Base-by-base conservation (phyloP, 1,284 basidiomycete species). In the Cryptococcus neoformans region DNA sequence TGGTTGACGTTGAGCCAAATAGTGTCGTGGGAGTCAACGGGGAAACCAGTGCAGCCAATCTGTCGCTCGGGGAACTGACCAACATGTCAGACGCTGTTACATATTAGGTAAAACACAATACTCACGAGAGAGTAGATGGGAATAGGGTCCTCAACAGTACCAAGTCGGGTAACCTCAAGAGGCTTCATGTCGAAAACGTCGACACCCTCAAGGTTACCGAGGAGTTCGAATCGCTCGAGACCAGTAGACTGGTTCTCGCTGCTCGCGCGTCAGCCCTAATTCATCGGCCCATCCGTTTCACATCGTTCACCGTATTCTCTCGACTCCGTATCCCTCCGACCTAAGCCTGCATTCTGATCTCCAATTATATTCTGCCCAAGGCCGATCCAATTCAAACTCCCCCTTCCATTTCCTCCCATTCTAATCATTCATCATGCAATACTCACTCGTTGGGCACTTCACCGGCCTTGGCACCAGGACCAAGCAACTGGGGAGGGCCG, bases 191-290 rank as follows among this genome's bases (percentile, higher is more conserved):
- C 93, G 81, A 98, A 99, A 55, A 94, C 86, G 48, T 92, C 87
- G 53, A 92, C 80, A 57, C 93, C 94, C 79, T 93, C 85, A 72
- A 93, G 82, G 66, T 90, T 87, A 72, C 90, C 91, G 59, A 97
- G 80, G 52, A 96, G 81, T 81, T 99, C 91, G 75, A 94, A 86
- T 79, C 95, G 90, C 80, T 97, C 94, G 60, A 97, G 83, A 86
- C 95, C 94, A 65, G 95, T 99, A 36, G 94, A 85, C 81, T 99
- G 95, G 68, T 90, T 83, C 72, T 88, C 83, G 79, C 76, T 78
- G 59, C 44, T 35, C 37, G 8, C n/a, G 37, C 41, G 38, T 54
- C 6, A 52, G 54, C 38, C 9, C 4, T 16, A 3, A 21, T 37
- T 41, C 4, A 35, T 40, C n/a, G 14, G 35, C 28, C 16, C 40